Base-by-base conservation (phyloP, 73 alveolate genomes). In the Breviolum minutum region DNA sequence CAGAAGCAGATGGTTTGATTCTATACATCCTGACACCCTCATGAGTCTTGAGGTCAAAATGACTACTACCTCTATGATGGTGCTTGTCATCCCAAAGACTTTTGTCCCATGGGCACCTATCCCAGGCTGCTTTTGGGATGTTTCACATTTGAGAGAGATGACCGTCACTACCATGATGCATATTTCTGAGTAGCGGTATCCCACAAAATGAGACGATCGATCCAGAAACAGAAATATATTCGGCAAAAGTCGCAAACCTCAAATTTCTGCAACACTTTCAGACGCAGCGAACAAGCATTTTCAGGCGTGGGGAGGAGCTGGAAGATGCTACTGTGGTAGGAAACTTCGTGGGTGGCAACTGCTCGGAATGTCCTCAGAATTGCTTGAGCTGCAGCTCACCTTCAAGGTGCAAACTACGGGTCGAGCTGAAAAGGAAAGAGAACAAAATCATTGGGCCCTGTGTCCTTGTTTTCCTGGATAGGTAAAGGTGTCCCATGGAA, bases 321-420 rank as follows among this genome's bases (percentile, higher is more conserved):
- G 96, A 90, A 13, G 83, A 61, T 17, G 70, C 91, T 16, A 66
- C 40, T 20, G 96, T 24, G 60, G 54, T 87, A 5, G 96, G 96
- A 19, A 92, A 92, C 98, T 92, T 60, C 84, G 82, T 92, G 63
- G 98, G 98, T 8, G 98, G 98, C 16, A 80, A 60, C 48, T 92
- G 98, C 90, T 68, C 63, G n/a, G 98, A 92, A 40, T 74, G 98
- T 48, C 98, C 98, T 17, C 14, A 26, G 81, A 92, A 92, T 63
- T 92, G 98, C 90, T 24, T 40, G 68, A 60, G 89, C 90, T 92
- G 98, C 90, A 69, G 79, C 60, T 92, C 98, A 11, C 98, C 98
- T 22, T 13, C 64, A 17, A 92, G 98, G 98, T 63, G 62, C 48
- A 73, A 14, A 7, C 13, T 77, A 63, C 5, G 30, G 63, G 63